phyloP scores from a whole-genome alignment of 2,329 filamentous ascomycete genomes.

The Tolypocladium inflatum region DNA sequence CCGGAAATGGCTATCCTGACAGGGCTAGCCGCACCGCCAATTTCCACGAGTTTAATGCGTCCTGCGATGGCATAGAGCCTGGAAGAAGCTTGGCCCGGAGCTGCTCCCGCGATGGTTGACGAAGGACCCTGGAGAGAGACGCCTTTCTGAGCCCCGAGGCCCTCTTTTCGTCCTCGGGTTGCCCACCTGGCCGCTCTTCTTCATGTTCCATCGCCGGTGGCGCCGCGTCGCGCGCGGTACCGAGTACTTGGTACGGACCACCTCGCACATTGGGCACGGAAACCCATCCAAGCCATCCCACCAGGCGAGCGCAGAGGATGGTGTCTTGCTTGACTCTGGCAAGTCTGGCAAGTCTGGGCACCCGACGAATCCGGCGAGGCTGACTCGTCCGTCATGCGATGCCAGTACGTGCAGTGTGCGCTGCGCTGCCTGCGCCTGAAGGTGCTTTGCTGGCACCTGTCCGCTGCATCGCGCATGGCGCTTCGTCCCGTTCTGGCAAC shows the following conservation, averaged over 20 bases:
- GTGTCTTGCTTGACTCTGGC: background rate
- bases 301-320: background rate
- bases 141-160: background rate
- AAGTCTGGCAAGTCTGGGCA: too few relatives aligned
- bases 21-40: background rate
- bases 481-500: slow-evolving; percentile 1
- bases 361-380: background rate
- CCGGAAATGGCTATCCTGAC: background rate
- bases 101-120: background rate
- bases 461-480: background rate
- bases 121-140: background rate
- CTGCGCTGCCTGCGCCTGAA: too few relatives aligned
- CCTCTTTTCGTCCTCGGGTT: background rate
- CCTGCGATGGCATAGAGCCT: background rate
- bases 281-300: background rate
- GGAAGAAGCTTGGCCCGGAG: background rate
- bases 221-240: background rate
- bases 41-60: background rate
- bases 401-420: background rate
- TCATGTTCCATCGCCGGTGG: background rate
- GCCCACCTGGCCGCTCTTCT: background rate
- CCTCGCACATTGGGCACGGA: background rate
- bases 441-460: slow-evolving; percentile 9
- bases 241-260: background rate
- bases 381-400: background rate